Percentiles rank a stretch among this genome's conserved stretches.
Evolutionary conservation across 2,329 filamentous ascomycete species (phyloP).

Genomic region (Trichoderma guizhouense): DNA sequence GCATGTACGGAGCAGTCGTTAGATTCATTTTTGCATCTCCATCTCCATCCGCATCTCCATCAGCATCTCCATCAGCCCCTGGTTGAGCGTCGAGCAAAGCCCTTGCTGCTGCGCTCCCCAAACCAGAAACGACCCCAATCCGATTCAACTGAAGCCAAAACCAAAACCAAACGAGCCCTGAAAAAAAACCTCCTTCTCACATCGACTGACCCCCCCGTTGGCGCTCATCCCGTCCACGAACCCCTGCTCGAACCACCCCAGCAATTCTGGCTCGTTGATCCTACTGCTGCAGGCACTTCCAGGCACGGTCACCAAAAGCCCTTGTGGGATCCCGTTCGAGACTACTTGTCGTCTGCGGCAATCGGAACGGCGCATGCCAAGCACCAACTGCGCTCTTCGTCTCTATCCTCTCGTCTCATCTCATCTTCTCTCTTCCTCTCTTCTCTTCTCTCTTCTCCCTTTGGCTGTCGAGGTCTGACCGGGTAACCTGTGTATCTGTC

Average conservation of each 20-base stretch:
- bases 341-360: constrained; percentile 11
- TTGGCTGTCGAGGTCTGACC: not conserved
- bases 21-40: not conserved
- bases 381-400: not conserved
- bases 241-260: constrained; percentile 12
- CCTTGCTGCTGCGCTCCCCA: constrained; percentile 7
- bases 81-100: constrained; percentile 11
- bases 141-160: not conserved
- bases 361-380: constrained; percentile 13
- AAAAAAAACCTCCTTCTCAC: not conserved
- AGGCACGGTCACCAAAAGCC: constrained; percentile 15
- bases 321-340: constrained; percentile 17
- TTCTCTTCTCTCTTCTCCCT: not conserved
- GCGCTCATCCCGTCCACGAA: not conserved
- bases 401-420: not conserved
- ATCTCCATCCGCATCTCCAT: not conserved
- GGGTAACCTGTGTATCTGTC: not conserved
- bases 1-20: not conserved
- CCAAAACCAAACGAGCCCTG: not conserved
- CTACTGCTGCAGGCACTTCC: constrained; percentile 17
- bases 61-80: not conserved
- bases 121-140: not conserved
- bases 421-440: not conserved
- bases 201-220: constrained; percentile 7
- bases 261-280: constrained; percentile 13